Percentiles rank a stretch among this genome's conserved stretches.
phyloP scores from a whole-genome alignment of 768 basidiomycete species.

The Kwoniella mangroviensis region DNA sequence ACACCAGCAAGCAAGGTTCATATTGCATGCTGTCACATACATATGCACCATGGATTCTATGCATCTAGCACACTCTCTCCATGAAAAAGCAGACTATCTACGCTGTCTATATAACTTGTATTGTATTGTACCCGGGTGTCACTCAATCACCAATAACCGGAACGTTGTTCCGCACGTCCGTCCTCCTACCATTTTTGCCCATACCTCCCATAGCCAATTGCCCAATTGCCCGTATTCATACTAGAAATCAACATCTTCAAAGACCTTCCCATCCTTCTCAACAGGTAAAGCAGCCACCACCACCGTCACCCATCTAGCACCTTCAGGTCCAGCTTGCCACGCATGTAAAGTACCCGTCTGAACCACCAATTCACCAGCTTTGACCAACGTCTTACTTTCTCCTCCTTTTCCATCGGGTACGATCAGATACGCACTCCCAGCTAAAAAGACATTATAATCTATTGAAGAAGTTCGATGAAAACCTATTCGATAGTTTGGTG shows the following conservation, averaged over 20 bases:
- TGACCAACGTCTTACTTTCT: slow-evolving; percentile 39
- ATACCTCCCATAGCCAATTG: not conserved
- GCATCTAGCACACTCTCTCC: too few species aligned
- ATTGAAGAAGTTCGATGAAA: slow-evolving; percentile 55
- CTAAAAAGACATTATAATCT: slow-evolving; percentile 53
- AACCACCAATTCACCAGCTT: slow-evolving; percentile 53
- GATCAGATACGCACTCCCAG: slow-evolving; percentile 41
- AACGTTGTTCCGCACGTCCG: not conserved
- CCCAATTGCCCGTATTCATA: not conserved
- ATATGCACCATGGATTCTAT: too few species aligned
- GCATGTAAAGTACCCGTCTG: slow-evolving; percentile 56
- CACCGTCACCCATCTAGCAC: slow-evolving; percentile 51
- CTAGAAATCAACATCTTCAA: slow-evolving; percentile 46
- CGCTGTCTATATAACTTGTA: too few species aligned
- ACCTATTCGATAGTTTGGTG: slow-evolving; percentile 38
- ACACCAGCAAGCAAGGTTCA: too few species aligned
- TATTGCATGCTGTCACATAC: too few species aligned
- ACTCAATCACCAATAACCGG: not conserved
- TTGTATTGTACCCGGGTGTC: not conserved
- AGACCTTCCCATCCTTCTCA: slow-evolving; percentile 25
- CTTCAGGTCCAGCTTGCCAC: slow-evolving; percentile 51
- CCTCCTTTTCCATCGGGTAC: slow-evolving; percentile 38
- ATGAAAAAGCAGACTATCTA: too few species aligned
- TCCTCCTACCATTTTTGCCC: not conserved
- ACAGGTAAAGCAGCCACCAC: slow-evolving; percentile 47